Percentiles rank a stretch among this genome's conserved stretches.
Conservation (phyloP, 257 asterid genomes). For the Ligustrum vulgare region DNA sequence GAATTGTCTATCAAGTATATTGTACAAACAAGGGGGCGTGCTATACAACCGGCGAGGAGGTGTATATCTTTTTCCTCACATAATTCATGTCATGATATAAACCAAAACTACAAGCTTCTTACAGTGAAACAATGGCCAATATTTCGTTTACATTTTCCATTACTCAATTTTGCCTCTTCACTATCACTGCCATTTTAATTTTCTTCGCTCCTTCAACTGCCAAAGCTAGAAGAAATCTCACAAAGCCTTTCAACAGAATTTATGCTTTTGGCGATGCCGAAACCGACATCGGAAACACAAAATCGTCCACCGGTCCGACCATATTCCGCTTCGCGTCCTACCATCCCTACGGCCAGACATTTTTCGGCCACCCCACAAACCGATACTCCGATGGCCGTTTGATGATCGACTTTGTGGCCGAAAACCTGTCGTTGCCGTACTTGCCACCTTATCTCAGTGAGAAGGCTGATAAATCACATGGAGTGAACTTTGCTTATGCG, state of each 20-base stretch:
- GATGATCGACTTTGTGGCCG: conserved; percentile 58
- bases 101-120: not conserved
- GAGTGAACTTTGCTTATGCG: conserved; percentile 69
- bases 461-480: conserved; percentile 40
- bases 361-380: conserved; percentile 74
- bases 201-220: conserved; percentile 7
- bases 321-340: conserved; percentile 53
- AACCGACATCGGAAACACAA: conserved; percentile 84
- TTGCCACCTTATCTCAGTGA: conserved; percentile 52
- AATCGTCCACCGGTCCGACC: conserved; percentile 57
- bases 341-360: conserved; percentile 70
- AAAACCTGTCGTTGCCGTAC: conserved; percentile 53
- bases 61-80: too few species aligned
- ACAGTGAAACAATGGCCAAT: conserved; percentile 7
- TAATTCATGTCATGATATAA: too few species aligned
- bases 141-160: not conserved
- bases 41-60: too few species aligned
- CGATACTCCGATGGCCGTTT: conserved; percentile 84
- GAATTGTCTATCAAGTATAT: too few species aligned
- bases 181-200: not conserved
- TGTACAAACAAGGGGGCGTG: too few species aligned
- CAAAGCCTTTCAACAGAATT: conserved; percentile 38
- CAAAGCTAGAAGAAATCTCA: conserved; percentile 12
- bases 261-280: conserved; percentile 82
- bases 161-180: conserved; percentile 14